A percentile compares a stretch with the other conserved stretches of the same genome.
These are phyloP conservation scores for Calonectria naviculata DNA, from an alignment of 2,329 filamentous ascomycete species.

Conservation along the genomic window DNA sequence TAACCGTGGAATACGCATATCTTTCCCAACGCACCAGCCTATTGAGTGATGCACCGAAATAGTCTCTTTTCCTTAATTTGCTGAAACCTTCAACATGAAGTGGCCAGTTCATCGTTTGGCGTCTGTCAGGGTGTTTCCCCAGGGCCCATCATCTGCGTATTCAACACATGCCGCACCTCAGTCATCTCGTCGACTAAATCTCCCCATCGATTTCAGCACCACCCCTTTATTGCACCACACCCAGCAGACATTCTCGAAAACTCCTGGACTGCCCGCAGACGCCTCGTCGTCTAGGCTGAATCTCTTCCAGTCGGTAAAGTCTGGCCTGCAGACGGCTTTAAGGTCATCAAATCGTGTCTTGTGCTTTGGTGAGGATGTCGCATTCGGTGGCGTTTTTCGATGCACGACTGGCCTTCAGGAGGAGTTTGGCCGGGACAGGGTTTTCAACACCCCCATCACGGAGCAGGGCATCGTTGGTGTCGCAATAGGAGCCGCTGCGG, in stretches of 20 bases:
- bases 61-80: too few relatives aligned
- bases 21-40: too few relatives aligned
- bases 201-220: background rate
- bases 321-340: conserved; percentile 83
- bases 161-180: too few relatives aligned
- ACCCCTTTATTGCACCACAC: background rate
- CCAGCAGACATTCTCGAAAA: background rate
- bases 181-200: background rate
- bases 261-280: background rate
- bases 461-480: conserved; percentile 96
- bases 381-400: conserved; percentile 94
- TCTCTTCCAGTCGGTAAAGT: conserved; percentile 91
- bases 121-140: too few relatives aligned
- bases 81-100: too few relatives aligned
- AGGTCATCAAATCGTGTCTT: conserved; percentile 86
- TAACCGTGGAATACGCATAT: too few relatives aligned
- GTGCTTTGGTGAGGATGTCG: conserved; percentile 94
- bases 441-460: conserved; percentile 94
- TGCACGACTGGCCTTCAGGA: conserved; percentile 87
- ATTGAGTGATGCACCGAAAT: too few relatives aligned
- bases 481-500: conserved; percentile 85
- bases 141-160: too few relatives aligned
- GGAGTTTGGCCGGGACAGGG: conserved; percentile 84
- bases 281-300: conserved; percentile 48
- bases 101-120: too few relatives aligned